phyloP scores from a whole-genome alignment of 257 asterid species.

The Jasminum sambac region DNA sequence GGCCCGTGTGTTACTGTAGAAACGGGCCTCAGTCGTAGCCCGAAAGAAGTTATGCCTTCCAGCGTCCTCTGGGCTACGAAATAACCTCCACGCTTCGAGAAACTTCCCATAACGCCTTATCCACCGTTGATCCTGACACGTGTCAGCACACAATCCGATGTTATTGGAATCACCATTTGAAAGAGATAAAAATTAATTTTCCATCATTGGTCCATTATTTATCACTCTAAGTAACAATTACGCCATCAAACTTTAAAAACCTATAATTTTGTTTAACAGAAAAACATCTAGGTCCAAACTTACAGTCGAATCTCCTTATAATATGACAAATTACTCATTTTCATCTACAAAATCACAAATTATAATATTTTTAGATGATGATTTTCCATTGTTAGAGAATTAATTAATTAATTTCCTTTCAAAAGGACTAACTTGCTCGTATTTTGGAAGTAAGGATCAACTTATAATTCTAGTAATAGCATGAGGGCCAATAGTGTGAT shows the following conservation, averaged over 20 bases:
- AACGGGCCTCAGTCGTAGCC: neutral
- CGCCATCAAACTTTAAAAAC: neutral
- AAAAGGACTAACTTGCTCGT: neutral
- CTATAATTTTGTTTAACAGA: neutral
- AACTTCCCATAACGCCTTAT: conserved; percentile 15
- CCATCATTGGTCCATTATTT: neutral
- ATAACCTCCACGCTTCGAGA: conserved; percentile 21
- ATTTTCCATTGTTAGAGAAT: neutral
- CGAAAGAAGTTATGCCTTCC: conserved; percentile 4
- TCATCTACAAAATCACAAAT: too few relatives aligned
- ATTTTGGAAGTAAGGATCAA: neutral
- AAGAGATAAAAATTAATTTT: neutral
- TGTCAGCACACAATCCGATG: neutral
- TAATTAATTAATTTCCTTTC: neutral
- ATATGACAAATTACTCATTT: too few relatives aligned
- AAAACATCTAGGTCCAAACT: neutral
- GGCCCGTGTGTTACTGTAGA: neutral
- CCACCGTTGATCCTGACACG: conserved; percentile 12
- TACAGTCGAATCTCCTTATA: too few relatives aligned
- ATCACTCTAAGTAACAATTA: neutral
- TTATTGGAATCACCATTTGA: neutral
- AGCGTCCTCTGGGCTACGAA: neutral
- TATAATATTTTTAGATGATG: neutral
- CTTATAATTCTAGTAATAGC: neutral
- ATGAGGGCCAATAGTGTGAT: neutral